These are phyloP conservation scores for Tripidium arundinaceum DNA, from an alignment of 202 grass and related monocot genomes.

Conservation along the genomic window DNA sequence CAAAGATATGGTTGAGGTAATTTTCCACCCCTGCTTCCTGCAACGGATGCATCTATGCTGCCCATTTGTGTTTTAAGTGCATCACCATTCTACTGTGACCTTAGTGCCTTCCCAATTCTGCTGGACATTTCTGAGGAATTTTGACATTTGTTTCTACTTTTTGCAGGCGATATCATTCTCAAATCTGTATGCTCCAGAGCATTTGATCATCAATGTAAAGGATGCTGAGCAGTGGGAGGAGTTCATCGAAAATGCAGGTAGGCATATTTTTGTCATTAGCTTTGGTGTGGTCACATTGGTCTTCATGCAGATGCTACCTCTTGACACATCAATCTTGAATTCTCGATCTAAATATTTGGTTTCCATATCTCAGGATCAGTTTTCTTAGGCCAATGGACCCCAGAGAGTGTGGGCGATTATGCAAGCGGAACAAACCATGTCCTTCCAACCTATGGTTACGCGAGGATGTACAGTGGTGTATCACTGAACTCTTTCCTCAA, in stretches of 20 bases:
- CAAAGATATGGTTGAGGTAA: conserved; percentile 84
- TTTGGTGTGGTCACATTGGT: background rate
- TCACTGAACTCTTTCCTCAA: conserved; percentile 88
- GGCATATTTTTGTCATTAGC: background rate
- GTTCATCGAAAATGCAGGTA: conserved; percentile 86
- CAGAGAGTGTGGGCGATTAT: conserved; percentile 88
- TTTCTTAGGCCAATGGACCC: conserved; percentile 90
- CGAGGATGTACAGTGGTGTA: conserved; percentile 94
- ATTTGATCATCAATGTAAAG: conserved; percentile 89
- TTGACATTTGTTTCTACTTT: background rate
- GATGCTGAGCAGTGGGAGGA: conserved; percentile 83
- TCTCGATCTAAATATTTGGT: background rate
- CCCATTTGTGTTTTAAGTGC: background rate
- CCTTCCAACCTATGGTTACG: conserved; percentile 90
- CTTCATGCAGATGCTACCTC: background rate
- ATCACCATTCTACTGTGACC: background rate
- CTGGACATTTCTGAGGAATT: no score
- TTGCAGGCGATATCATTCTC: conserved; percentile 81
- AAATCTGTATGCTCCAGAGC: conserved; percentile 95
- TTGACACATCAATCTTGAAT: background rate
- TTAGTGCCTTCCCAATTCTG: background rate
- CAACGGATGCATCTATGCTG: background rate
- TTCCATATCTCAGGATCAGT: conserved; percentile 62
- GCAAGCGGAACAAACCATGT: conserved; percentile 92
- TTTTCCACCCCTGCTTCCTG: conserved; percentile 1